Evolutionary conservation across 371 early-diverging fungal species (phyloP).

Genomic region (Syncephalastrum monosporum): DNA sequence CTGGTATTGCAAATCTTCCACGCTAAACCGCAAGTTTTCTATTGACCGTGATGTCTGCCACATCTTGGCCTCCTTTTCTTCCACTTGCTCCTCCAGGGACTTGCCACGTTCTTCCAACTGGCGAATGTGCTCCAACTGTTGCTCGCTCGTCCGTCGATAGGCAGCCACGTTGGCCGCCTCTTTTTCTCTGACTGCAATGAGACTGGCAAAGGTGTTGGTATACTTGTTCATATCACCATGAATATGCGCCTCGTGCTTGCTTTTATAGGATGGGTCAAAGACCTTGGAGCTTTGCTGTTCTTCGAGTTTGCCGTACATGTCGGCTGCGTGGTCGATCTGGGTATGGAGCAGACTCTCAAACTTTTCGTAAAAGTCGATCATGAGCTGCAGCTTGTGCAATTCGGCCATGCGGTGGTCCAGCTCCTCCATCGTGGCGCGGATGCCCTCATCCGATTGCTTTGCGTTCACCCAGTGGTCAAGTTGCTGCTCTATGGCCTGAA

Average conservation of each 20-base stretch:
- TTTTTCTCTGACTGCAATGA: conserved; percentile 39
- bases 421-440: conserved; percentile 11
- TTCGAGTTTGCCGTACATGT: conserved; percentile 78
- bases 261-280: conserved; percentile 66
- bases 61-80: conserved; percentile 43
- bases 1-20: conserved; percentile 46
- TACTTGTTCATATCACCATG: conserved; percentile 62
- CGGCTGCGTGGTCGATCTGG: conserved; percentile 82
- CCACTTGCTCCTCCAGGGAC: conserved; percentile 27
- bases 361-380: conserved; percentile 20
- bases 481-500: background rate
- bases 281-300: conserved; percentile 77
- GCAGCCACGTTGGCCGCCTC: conserved; percentile 29
- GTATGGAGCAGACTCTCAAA: conserved; percentile 60
- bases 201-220: conserved; percentile 39
- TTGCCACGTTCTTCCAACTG: conserved; percentile 40
- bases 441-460: conserved; percentile 10
- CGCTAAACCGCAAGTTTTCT: conserved; percentile 46
- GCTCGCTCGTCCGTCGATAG: conserved; percentile 35
- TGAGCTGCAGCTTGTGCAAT: conserved; percentile 13
- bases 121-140: conserved; percentile 41
- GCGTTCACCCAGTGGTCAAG: conserved; percentile 6
- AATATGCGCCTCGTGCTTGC: conserved; percentile 73
- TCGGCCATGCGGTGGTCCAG: conserved; percentile 9
- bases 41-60: conserved; percentile 45